Percentiles rank a stretch among this genome's conserved stretches.
Conservation (phyloP, 176 grass and related monocot genomes). For the Paspalum vaginatum region DNA sequence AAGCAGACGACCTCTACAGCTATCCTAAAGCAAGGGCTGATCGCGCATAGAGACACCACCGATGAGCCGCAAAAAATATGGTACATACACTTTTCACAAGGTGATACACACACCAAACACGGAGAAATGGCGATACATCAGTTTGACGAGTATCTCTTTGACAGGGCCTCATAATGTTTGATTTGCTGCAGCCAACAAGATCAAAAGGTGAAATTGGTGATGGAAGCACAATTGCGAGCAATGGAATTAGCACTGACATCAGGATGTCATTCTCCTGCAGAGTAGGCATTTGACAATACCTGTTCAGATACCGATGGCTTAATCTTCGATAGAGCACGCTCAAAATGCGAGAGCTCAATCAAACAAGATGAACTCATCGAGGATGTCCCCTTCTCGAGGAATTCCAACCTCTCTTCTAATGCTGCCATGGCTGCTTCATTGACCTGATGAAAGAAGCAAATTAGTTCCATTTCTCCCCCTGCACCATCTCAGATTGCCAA, state of each 20-base stretch:
- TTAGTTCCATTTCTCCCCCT: not conserved
- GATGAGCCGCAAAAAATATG: not conserved
- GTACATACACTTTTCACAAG: not conserved
- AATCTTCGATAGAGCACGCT: constrained; percentile 60
- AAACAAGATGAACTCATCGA: constrained; percentile 40
- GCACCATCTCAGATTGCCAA: not conserved
- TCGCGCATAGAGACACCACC: too few species aligned
- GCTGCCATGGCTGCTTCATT: constrained; percentile 86
- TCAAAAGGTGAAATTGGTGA: not conserved
- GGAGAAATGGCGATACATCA: not conserved
- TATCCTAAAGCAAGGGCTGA: not conserved
- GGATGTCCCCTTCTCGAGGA: constrained; percentile 40
- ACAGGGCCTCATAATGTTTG: constrained; percentile 54
- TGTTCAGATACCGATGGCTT: constrained; percentile 76
- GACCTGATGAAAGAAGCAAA: constrained; percentile 51
- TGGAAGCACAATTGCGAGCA: not conserved
- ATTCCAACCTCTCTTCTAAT: constrained; percentile 60
- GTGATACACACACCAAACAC: not conserved
- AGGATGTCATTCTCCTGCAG: not conserved
- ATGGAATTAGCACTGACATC: not conserved
- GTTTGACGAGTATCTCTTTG: constrained; percentile 45
- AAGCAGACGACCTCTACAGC: not conserved
- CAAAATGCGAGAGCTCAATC: constrained; percentile 68
- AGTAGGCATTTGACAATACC: constrained; percentile 40
- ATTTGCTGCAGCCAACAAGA: constrained; percentile 53